phyloP scores from a whole-genome alignment of 169 alveolate species.

The Eimeria necatrix region DNA sequence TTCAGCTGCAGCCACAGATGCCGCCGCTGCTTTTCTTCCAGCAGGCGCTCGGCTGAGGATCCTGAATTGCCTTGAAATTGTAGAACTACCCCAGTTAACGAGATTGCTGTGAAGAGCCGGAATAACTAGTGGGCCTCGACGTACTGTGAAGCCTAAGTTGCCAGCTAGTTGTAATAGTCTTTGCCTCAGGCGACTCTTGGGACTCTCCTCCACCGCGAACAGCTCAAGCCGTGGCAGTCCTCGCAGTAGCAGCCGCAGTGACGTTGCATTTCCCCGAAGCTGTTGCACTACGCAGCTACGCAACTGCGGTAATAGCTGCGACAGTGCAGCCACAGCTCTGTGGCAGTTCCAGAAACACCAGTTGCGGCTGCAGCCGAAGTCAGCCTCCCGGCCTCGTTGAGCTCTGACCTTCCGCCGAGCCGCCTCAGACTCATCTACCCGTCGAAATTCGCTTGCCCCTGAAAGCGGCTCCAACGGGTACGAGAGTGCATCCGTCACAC shows the following conservation, averaged over 20 bases:
- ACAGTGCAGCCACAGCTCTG: slow-evolving; percentile 77
- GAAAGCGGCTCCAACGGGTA: neutral
- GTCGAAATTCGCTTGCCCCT: neutral
- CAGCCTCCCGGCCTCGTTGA: slow-evolving; percentile 63
- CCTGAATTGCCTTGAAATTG: slow-evolving; percentile 56
- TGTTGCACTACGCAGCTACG: slow-evolving; percentile 76
- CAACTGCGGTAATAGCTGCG: slow-evolving; percentile 76
- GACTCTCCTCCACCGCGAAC: slow-evolving; percentile 64
- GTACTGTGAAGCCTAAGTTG: slow-evolving; percentile 61
- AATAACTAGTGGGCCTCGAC: slow-evolving; percentile 68
- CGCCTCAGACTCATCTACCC: slow-evolving; percentile 42
- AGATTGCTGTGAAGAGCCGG: slow-evolving; percentile 71
- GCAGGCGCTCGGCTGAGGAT: slow-evolving; percentile 51
- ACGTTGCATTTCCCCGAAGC: slow-evolving; percentile 65
- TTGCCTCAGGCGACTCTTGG: slow-evolving; percentile 50
- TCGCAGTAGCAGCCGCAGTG: slow-evolving; percentile 68
- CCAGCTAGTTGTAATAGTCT: slow-evolving; percentile 56
- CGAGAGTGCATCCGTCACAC: slow-evolving; percentile 4
- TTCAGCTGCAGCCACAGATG: slow-evolving; percentile 72
- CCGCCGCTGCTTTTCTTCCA: slow-evolving; percentile 50
- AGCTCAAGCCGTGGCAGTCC: slow-evolving; percentile 72
- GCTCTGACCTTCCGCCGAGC: slow-evolving; percentile 54
- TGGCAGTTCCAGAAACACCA: slow-evolving; percentile 74
- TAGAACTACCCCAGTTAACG: slow-evolving; percentile 21
- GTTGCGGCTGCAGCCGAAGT: slow-evolving; percentile 67